A percentile compares a stretch with the other conserved stretches of the same genome.
Evolutionary conservation across 345 rosid genomes (phyloP).

Genomic region (Lepidium sativum): DNA sequence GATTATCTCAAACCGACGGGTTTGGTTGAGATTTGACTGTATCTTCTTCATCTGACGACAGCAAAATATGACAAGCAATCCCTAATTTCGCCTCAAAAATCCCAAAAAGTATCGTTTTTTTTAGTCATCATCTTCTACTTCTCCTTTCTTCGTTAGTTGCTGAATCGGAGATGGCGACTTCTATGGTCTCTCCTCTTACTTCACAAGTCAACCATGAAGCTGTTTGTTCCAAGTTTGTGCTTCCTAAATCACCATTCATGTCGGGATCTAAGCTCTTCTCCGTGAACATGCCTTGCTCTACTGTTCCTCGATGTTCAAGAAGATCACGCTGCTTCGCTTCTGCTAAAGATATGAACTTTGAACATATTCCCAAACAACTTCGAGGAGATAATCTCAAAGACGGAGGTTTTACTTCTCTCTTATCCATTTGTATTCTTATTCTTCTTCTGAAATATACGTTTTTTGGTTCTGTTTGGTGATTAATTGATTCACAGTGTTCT

Average conservation of each 20-base stretch:
- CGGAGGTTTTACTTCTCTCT: slow-evolving; percentile 42
- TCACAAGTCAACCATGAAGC: slow-evolving; percentile 32
- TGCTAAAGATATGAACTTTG: slow-evolving; percentile 37
- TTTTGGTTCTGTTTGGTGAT: not conserved
- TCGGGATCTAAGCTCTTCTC: slow-evolving; percentile 32
- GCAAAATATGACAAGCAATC: slow-evolving; percentile 28
- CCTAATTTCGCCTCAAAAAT: slow-evolving; percentile 21
- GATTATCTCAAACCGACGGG: not conserved
- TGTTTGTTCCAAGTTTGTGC: slow-evolving; percentile 11
- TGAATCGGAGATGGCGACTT: slow-evolving; percentile 48
- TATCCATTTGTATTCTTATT: not conserved
- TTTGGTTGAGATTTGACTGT: not conserved
- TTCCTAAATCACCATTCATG: slow-evolving; percentile 38
- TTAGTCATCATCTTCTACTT: not conserved
- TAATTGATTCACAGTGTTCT: not conserved
- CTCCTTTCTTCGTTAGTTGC: slow-evolving; percentile 7
- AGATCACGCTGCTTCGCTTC: slow-evolving; percentile 31
- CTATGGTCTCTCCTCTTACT: slow-evolving; percentile 40
- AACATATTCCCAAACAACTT: slow-evolving; percentile 76
- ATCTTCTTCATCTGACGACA: slow-evolving; percentile 27
- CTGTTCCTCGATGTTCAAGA: slow-evolving; percentile 15
- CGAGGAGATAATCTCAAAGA: slow-evolving; percentile 65
- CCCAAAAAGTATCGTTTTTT: not conserved
- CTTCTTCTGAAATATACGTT: not conserved
- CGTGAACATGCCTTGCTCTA: slow-evolving; percentile 21